phyloP scores from a whole-genome alignment of 140 eudicot genomes.

The Flaveria floridana region DNA sequence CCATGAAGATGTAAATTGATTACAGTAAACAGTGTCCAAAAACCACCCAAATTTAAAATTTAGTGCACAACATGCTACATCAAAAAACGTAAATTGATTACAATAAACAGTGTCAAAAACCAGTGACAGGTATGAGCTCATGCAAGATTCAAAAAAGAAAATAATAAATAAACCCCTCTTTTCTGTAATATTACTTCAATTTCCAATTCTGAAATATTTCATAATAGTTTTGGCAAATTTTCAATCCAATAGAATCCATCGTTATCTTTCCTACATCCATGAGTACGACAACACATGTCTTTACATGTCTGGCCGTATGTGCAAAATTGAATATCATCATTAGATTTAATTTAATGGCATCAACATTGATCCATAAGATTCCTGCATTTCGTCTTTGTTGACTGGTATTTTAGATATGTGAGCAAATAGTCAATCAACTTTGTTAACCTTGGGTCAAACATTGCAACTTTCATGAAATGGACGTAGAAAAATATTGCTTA shows the following conservation, averaged over 20 bases:
- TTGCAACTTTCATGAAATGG: conserved; percentile 9
- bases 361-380: not conserved
- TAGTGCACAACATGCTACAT: conserved; percentile 2
- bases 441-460: conserved; percentile 15
- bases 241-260: not conserved
- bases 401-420: conserved; percentile 16
- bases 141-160: not conserved
- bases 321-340: not conserved
- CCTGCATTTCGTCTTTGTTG: not conserved
- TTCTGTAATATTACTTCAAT: not conserved
- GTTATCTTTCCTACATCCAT: not conserved
- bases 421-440: conserved; percentile 3
- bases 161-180: not conserved
- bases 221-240: not conserved
- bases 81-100: not conserved
- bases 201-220: not conserved
- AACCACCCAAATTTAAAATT: not conserved
- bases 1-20: not conserved
- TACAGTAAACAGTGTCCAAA: not conserved
- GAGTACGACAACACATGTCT: not conserved
- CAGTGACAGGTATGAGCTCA: not conserved
- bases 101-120: not conserved
- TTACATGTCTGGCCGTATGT: not conserved
- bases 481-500: not conserved
- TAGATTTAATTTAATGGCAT: not conserved